Conservation (phyloP, 768 basidiomycete species). For the Russula earlei region DNA sequence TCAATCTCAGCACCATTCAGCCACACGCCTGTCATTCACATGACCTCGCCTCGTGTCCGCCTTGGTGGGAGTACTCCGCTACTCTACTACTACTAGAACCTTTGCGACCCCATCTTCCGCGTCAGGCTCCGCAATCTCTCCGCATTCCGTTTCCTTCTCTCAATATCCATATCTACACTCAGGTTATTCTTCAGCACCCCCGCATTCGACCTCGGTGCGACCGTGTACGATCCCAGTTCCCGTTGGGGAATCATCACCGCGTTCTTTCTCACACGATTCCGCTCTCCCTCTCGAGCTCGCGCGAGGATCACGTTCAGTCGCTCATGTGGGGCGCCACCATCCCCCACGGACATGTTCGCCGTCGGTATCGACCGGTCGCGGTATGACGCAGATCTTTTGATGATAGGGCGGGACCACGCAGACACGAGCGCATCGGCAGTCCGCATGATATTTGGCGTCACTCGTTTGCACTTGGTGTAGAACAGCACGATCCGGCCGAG, state of each 20-base stretch:
- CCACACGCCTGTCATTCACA: constrained; percentile 12
- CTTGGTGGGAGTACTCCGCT: too few species aligned
- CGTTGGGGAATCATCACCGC: constrained; percentile 77
- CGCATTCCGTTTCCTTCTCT: constrained; percentile 62
- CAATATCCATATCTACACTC: constrained; percentile 67
- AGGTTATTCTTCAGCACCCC: constrained; percentile 42
- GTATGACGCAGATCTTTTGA: constrained; percentile 80
- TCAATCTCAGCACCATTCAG: constrained; percentile 8
- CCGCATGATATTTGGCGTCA: constrained; percentile 70
- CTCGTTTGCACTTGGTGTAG: constrained; percentile 92
- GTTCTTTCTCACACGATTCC: constrained; percentile 60
- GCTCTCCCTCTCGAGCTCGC: constrained; percentile 57
- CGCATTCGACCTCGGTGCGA: constrained; percentile 56
- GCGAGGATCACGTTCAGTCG: constrained; percentile 62
- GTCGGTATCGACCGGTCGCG: constrained; percentile 62
- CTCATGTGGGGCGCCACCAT: constrained; percentile 35
- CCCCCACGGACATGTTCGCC: constrained; percentile 34
- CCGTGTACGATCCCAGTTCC: constrained; percentile 66
- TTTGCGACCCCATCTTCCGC: constrained; percentile 30
- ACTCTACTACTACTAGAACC: not conserved
- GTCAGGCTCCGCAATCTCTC: constrained; percentile 63
- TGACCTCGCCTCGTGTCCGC: not conserved
- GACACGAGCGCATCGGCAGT: constrained; percentile 79
- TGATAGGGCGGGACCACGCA: constrained; percentile 83
- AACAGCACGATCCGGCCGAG: constrained; percentile 87